phyloP scores from a whole-genome alignment of 805 yeast species.

The Candida endomychidarum region DNA sequence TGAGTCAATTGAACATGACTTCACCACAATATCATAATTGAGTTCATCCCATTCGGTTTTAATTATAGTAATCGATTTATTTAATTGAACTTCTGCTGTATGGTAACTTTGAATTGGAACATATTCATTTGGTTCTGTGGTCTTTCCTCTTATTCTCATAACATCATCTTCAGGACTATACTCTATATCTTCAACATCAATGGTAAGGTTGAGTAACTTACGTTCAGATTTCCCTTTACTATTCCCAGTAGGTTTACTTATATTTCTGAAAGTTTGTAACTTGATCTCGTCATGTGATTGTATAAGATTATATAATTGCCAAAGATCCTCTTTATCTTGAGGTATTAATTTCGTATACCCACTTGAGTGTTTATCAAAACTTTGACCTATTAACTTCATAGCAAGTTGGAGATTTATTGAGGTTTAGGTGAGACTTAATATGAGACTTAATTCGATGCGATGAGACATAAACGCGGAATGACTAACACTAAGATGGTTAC shows the following conservation, averaged over 20 bases:
- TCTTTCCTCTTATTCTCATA: constrained; percentile 78
- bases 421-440: no score
- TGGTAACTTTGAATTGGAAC: constrained; percentile 87
- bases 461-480: no score
- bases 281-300: constrained; percentile 74
- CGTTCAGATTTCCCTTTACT: constrained; percentile 59
- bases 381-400: constrained; percentile 57
- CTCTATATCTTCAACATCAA: constrained; percentile 68
- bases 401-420: no score
- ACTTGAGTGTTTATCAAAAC: constrained; percentile 20
- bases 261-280: constrained; percentile 66
- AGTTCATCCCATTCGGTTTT: constrained; percentile 82
- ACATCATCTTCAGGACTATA: constrained; percentile 76
- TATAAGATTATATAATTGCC: constrained; percentile 81
- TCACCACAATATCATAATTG: constrained; percentile 59
- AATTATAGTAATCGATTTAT: constrained; percentile 63
- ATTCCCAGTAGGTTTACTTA: constrained; percentile 39
- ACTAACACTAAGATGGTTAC: no score
- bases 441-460: no score
- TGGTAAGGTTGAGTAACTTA: constrained; percentile 42
- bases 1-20: constrained; percentile 71
- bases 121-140: constrained; percentile 64
- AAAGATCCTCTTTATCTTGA: constrained; percentile 88
- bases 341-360: constrained; percentile 54
- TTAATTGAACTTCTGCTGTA: constrained; percentile 76